These are phyloP conservation scores for Trichoderma harzianum DNA, from an alignment of 2,329 filamentous ascomycete genomes.

Conservation along the genomic window DNA sequence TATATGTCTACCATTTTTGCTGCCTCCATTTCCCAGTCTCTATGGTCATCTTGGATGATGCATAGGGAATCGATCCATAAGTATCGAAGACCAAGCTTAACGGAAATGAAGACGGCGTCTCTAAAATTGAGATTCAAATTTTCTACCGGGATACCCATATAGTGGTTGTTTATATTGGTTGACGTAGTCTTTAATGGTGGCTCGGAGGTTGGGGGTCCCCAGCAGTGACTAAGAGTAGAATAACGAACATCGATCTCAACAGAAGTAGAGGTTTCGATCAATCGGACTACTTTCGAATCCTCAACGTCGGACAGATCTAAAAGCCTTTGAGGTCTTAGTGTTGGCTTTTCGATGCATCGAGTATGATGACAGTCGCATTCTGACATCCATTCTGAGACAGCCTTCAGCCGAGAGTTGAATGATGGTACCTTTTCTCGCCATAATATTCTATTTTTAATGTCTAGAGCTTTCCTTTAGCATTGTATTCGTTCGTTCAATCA, in stretches of 20 bases:
- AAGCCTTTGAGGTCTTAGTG: background rate
- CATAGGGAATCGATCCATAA: background rate
- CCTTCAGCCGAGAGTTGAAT: background rate
- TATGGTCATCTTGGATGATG: background rate
- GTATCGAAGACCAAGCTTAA: background rate
- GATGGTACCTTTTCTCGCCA: background rate
- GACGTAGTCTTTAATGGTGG: background rate
- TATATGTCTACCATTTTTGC: background rate
- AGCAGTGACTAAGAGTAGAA: background rate
- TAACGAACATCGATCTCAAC: background rate
- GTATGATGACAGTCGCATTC: background rate
- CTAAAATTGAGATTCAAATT: background rate
- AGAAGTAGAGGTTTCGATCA: background rate
- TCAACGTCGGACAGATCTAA: background rate
- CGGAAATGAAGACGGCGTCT: background rate
- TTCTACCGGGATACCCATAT: background rate
- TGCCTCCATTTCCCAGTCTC: background rate
- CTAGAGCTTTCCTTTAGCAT: background rate
- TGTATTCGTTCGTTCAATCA: fast-evolving
- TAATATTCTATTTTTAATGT: background rate
- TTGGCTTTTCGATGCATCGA: background rate
- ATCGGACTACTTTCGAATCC: background rate
- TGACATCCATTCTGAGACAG: background rate
- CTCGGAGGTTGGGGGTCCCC: background rate
- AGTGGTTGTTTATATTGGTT: background rate